Evolutionary conservation across 2,329 filamentous ascomycete species (phyloP), one percentile per base, ranked within the genome.

Genomic region (Sporothrix curviconia): DNA sequence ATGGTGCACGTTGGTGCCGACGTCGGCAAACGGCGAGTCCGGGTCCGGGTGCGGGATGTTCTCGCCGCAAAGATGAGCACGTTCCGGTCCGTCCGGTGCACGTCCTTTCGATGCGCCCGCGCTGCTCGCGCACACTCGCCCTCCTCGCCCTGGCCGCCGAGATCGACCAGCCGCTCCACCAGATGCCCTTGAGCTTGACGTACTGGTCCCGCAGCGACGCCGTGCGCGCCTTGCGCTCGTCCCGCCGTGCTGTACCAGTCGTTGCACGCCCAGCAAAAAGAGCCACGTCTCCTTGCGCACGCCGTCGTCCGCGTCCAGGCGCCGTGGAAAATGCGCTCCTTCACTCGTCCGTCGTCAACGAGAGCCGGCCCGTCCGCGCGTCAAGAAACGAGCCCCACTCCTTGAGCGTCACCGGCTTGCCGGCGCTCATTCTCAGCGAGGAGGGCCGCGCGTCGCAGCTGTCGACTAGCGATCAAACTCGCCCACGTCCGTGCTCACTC

Each of bases 381-480:
- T 97, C 90, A 65, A 99, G 97, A 69, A 90, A 97, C 0, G 78
- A 80, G n/a, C 87, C 84, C 94, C 94, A 99, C 70, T 99, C 94
- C 62, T 87, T 81, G 60, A 92, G 68, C 0, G 87, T 89, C 1
- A 99, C 85, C 0, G 84, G 79, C 66, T 86, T n/a, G 90, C 62
- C 92, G 81, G 65, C 84, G 80, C 63, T 96, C 90, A 52, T 87
- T 83, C 58, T 95, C 72, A 4, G 85, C 86, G 69, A 96, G 72
- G n/a, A n/a, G n/a, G n/a, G n/a, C n/a, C n/a, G n/a, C 28, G 81
- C 84, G 58, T 83, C 85, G 3, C 60, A 22, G 56, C 92, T 88
- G 62, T 96, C 91, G 0, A 99, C 76, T 1, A 99, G 84, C 72
- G n/a, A n/a, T 99, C 94, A 68, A 99, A 99, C 62, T 96, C 91